Base-by-base conservation (phyloP, 1,139 yeast genomes). In the Kodamaea arcana region DNA sequence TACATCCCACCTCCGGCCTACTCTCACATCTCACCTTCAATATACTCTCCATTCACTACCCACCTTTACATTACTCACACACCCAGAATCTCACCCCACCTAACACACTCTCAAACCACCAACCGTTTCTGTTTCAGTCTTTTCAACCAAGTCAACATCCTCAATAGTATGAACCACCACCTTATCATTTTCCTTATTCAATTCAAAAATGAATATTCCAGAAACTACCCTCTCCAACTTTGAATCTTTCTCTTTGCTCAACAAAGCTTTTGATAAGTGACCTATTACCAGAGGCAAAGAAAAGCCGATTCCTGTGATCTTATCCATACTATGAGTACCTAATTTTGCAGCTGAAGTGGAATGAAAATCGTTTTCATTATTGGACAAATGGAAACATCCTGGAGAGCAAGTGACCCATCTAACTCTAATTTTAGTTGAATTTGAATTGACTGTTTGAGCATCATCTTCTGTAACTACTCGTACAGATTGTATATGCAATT, bases 201-300 rank as follows among this genome's bases (percentile, higher is more conserved):
- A 67, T 48, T 84, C 94, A 53, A 86, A 86, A 23, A 85, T 75
- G 53, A 87, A 86, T 7, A 83, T 62, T 1, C 96, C 96, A 33
- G 75, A 70, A 11, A 81, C 54, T 3, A 78, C 70, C 28, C 83
- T 51, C 38, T 78, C 80, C 16, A 69, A 47, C 28, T 50, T 54
- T 20, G 56, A 48, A 29, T 59, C 70, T 33, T 60, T 60, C 13
- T 54, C 56, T 36, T 65, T 47, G 4, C 17, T 25, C 15, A 25
- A 15, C 28, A 12, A 25, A 8, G 61, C 58, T n/a, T 51, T 48
- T 7, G 63, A 55, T 31, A 60, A 42, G n/a, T n/a, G n/a, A 24
- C 60, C 62, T 5, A 58, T 42, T 13, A 61, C 34, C 3, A 56
- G 47, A 9, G 54, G 42, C 4, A 60, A 40, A 13, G 60, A 37